phyloP scores from a whole-genome alignment of 1,284 basidiomycete species.

The Tilletia indica region DNA sequence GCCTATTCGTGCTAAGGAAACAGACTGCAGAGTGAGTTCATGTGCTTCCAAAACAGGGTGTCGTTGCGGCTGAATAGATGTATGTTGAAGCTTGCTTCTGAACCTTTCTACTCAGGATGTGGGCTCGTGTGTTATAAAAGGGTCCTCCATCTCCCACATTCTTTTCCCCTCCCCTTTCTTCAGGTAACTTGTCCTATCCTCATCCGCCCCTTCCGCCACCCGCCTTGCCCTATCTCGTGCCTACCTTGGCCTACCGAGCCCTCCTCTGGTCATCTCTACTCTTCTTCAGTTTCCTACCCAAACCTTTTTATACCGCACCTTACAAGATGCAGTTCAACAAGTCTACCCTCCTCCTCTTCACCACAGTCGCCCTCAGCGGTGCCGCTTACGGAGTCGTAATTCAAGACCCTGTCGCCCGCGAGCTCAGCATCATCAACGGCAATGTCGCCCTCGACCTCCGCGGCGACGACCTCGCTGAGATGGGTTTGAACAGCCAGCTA shows the following conservation, averaged over 20 bases:
- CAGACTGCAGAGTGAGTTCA: too few species aligned
- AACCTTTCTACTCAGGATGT: too few species aligned
- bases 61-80: too few species aligned
- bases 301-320: too few species aligned
- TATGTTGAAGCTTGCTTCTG: too few species aligned
- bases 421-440: neutral
- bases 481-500: neutral
- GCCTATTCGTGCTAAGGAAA: too few species aligned
- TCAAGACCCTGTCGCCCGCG: neutral
- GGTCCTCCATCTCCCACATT: too few species aligned
- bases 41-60: too few species aligned
- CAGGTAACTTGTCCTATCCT: neutral
- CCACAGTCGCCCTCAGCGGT: constrained; percentile 5
- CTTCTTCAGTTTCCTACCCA: too few species aligned
- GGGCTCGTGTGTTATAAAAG: too few species aligned
- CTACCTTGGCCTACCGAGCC: too few species aligned
- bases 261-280: too few species aligned
- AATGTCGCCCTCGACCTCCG: constrained; percentile 7
- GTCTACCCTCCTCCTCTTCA: constrained; percentile 12
- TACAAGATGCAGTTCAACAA: constrained; percentile 13
- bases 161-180: neutral
- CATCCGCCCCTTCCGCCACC: neutral
- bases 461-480: neutral
- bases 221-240: neutral
- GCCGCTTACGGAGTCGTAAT: neutral